These are phyloP conservation scores for Ziziphus jujuba DNA, from an alignment of 306 rosid genomes.

Conservation along the genomic window DNA sequence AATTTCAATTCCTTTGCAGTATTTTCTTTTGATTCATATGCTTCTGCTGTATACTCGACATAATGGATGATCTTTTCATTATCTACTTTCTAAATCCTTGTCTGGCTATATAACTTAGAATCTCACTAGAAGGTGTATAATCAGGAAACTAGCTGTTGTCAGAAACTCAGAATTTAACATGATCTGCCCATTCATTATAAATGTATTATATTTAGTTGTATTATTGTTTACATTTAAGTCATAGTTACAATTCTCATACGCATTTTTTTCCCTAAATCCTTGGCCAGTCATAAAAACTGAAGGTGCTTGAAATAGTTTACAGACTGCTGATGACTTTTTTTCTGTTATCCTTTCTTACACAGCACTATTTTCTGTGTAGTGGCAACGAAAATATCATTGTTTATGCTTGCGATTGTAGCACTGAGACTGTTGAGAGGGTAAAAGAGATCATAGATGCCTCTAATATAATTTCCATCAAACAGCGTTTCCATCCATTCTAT, in stretches of 20 bases:
- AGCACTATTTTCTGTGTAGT: constrained; percentile 39
- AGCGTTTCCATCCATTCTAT: constrained; percentile 65
- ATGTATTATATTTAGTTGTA: too few species aligned
- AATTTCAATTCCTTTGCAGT: constrained; percentile 7
- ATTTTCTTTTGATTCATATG: too few species aligned
- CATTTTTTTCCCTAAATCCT: too few species aligned
- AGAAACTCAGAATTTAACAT: neutral
- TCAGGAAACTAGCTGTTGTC: too few species aligned
- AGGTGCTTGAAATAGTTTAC: constrained; percentile 8
- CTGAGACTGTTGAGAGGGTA: constrained; percentile 64
- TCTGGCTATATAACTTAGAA: too few species aligned
- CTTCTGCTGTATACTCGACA: too few species aligned
- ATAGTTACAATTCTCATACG: too few species aligned
- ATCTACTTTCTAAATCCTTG: too few species aligned
- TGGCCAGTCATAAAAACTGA: neutral
- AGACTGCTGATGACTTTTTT: constrained; percentile 2
- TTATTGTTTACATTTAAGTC: too few species aligned
- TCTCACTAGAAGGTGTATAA: too few species aligned
- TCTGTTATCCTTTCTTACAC: constrained; percentile 16
- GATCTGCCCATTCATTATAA: constrained; percentile 7
- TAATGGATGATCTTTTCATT: too few species aligned
- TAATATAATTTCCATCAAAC: constrained; percentile 19
- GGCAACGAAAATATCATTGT: constrained; percentile 59
- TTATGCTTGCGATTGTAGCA: constrained; percentile 89
- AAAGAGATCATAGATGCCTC: constrained; percentile 51